These are phyloP conservation scores for Dipodascus geniculatus DNA, from an alignment of 805 yeast species.

Conservation along the genomic window DNA sequence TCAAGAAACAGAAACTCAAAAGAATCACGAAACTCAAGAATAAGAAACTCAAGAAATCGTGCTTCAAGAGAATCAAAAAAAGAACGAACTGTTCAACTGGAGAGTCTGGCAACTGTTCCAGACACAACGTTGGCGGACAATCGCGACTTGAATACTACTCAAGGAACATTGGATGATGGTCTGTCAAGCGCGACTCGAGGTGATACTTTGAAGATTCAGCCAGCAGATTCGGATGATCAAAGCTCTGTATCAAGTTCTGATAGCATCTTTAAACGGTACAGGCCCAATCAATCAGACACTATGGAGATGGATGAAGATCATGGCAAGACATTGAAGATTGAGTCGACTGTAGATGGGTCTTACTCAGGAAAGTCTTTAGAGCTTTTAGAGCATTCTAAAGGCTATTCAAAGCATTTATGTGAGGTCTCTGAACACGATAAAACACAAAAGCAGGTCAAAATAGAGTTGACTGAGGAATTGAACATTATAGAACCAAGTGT, in stretches of 20 bases:
- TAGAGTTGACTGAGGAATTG: no score
- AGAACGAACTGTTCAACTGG: no score
- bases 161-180: neutral
- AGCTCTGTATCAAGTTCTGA: neutral
- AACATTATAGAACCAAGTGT: no score
- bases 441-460: no score
- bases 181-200: no score
- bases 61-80: no score
- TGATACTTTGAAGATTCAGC: neutral
- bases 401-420: no score
- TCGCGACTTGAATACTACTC: neutral
- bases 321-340: neutral
- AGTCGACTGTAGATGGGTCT: neutral
- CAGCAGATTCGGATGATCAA: neutral
- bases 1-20: neutral
- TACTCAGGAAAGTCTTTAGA: neutral
- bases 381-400: neutral
- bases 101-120: no score
- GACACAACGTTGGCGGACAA: no score
- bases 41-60: neutral
- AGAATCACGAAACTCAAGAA: neutral
- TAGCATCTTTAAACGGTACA: neutral
- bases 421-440: no score
- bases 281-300: neutral
- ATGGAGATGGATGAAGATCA: neutral